phyloP scores from a whole-genome alignment of 75 land plant species.

The Larix kaempferi region DNA sequence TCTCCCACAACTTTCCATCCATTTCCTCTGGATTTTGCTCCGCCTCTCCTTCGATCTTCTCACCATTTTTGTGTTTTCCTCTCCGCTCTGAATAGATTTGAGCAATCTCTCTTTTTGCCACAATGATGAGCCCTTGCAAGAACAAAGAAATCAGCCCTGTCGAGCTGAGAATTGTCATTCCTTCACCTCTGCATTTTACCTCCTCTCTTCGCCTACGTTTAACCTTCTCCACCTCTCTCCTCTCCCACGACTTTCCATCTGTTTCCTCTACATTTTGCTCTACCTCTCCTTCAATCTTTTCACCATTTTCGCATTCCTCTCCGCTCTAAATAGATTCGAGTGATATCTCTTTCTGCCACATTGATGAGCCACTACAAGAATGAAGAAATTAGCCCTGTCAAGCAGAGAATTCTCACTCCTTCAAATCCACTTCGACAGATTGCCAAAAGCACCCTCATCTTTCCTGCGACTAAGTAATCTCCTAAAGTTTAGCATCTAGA shows the following conservation, averaged over 20 bases:
- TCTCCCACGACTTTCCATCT: background rate
- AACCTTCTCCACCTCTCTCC: too few relatives aligned
- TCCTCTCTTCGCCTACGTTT: too few relatives aligned
- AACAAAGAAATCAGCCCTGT: background rate
- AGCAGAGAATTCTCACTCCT: background rate
- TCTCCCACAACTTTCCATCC: background rate
- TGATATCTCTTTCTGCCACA: background rate
- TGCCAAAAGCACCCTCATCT: slow-evolving; percentile 32
- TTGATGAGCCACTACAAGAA: background rate
- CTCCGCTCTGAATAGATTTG: background rate
- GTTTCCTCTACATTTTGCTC: background rate
- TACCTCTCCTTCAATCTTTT: background rate
- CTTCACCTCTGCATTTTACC: slow-evolving; percentile 5
- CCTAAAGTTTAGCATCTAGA: slow-evolving; percentile 44
- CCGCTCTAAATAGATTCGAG: too few relatives aligned
- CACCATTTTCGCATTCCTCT: background rate
- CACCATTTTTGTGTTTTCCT: background rate
- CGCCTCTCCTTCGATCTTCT: background rate
- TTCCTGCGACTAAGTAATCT: too few relatives aligned
- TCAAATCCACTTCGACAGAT: slow-evolving; percentile 72
- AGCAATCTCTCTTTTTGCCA: background rate
- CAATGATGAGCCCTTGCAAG: slow-evolving; percentile 3
- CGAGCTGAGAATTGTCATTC: background rate
- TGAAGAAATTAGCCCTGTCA: background rate
- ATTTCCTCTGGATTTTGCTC: background rate